These are phyloP conservation scores for Castanea mollissima DNA, from an alignment of 306 rosid genomes.

Conservation along the genomic window DNA sequence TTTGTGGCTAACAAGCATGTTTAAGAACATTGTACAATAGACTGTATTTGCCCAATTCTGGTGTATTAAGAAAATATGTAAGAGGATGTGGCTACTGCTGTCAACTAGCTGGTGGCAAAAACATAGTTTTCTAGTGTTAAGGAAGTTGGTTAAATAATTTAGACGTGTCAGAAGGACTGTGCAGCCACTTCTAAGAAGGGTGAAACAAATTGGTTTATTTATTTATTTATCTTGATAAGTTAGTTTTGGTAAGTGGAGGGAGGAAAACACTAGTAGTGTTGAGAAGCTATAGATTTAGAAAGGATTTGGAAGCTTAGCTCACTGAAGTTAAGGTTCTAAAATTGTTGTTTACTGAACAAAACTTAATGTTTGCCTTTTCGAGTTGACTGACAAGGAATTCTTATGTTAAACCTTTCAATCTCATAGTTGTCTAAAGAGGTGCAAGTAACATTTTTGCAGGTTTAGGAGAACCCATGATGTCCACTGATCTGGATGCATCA, in stretches of 20 bases:
- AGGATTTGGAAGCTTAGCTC: not conserved
- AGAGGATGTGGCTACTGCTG: not conserved
- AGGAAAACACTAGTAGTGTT: not conserved
- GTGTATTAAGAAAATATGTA: not conserved
- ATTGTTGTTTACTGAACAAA: not conserved
- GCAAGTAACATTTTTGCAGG: slow-evolving; percentile 39
- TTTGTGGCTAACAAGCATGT: not conserved
- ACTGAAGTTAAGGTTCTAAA: not conserved
- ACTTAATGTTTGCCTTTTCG: not conserved
- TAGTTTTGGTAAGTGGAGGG: too few species aligned
- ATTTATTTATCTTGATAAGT: too few species aligned
- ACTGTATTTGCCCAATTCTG: not conserved
- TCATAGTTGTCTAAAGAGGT: not conserved
- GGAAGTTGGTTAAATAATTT: not conserved
- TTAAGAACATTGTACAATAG: not conserved
- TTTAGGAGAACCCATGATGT: slow-evolving; percentile 47
- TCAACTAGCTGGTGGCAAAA: not conserved
- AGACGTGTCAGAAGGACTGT: not conserved
- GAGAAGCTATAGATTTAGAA: not conserved
- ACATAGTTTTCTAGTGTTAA: not conserved
- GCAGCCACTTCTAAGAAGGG: not conserved
- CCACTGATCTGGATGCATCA: slow-evolving; percentile 34
- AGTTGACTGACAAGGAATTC: not conserved
- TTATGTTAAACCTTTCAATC: not conserved
- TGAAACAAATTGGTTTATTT: not conserved